A percentile compares a stretch with the other conserved stretches of the same genome.
These are phyloP conservation scores for Ajuga reptans DNA, from an alignment of 305 asterid species.

Conservation along the genomic window DNA sequence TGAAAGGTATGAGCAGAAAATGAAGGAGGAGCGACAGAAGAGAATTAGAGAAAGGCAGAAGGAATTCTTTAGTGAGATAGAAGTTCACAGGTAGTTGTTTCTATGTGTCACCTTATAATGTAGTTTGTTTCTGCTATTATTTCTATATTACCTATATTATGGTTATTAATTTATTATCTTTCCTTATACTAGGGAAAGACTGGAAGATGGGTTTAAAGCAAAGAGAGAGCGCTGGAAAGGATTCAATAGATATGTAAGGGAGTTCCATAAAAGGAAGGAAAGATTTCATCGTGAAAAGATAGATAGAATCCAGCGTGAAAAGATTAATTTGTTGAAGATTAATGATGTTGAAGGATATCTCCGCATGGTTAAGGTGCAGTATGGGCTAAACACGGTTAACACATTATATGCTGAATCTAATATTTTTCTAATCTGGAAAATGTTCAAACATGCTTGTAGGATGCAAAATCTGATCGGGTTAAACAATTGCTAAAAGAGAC, in stretches of 20 bases:
- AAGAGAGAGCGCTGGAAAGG: conserved; percentile 96
- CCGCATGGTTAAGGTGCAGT: conserved; percentile 92
- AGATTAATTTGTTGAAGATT: conserved; percentile 86
- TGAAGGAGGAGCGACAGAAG: conserved; percentile 97
- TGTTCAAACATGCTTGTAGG: conserved; percentile 45
- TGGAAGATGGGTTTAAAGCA: conserved; percentile 81
- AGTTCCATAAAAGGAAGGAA: conserved; percentile 97
- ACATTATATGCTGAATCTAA: background rate
- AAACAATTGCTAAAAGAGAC: conserved; percentile 90
- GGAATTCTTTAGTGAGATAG: conserved; percentile 89
- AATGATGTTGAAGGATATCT: conserved; percentile 99
- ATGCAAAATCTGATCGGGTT: conserved; percentile 95
- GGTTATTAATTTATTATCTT: conserved; percentile 12
- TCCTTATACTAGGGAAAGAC: conserved; percentile 51
- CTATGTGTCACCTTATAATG: background rate
- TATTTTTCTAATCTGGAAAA: conserved; percentile 11
- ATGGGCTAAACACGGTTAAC: conserved; percentile 6
- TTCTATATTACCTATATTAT: conserved; percentile 17
- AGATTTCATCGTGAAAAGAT: conserved; percentile 92
- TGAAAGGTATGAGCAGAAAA: conserved; percentile 89
- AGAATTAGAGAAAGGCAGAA: conserved; percentile 91
- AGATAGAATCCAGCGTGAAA: conserved; percentile 97
- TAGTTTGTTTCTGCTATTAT: conserved; percentile 13
- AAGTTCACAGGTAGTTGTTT: conserved; percentile 73
- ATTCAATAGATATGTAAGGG: conserved; percentile 70